Conservation (phyloP, 805 yeast genomes). For the Lipomyces kockii region DNA sequence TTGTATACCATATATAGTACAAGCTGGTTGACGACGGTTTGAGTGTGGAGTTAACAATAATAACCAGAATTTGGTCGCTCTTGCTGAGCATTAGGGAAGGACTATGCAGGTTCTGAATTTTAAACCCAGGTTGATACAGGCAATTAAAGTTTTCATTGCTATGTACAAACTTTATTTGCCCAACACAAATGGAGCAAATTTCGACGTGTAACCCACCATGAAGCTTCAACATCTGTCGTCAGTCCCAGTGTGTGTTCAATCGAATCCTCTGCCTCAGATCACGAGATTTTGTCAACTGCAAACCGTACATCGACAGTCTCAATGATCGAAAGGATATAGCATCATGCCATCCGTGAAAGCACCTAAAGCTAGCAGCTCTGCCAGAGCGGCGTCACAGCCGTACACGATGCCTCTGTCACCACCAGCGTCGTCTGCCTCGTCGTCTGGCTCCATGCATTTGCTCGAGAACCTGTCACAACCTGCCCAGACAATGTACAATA, state of each 20-base stretch:
- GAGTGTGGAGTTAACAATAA: neutral
- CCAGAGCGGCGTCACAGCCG: conserved; percentile 16
- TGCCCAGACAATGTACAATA: conserved; percentile 29
- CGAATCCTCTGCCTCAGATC: neutral
- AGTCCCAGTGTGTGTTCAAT: neutral
- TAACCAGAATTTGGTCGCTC: no score
- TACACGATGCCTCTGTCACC: conserved; percentile 19
- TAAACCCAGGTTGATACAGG: neutral
- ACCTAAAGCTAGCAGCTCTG: conserved; percentile 13
- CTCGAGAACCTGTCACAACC: conserved; percentile 24
- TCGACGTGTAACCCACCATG: conserved; percentile 13
- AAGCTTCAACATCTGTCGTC: neutral
- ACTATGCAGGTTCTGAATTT: no score
- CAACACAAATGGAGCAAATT: neutral
- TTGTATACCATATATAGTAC: neutral
- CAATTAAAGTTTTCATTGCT: neutral
- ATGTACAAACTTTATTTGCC: neutral
- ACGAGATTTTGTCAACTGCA: neutral
- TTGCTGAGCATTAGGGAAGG: no score
- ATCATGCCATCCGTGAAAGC: conserved; percentile 23
- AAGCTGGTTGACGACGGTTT: neutral
- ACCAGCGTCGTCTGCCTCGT: conserved; percentile 8
- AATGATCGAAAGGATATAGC: conserved; percentile 11
- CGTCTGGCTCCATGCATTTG: conserved; percentile 15
- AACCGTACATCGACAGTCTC: neutral